Evolutionary conservation across 306 rosid species (phyloP).

Genomic region (Canavalia gladiata): DNA sequence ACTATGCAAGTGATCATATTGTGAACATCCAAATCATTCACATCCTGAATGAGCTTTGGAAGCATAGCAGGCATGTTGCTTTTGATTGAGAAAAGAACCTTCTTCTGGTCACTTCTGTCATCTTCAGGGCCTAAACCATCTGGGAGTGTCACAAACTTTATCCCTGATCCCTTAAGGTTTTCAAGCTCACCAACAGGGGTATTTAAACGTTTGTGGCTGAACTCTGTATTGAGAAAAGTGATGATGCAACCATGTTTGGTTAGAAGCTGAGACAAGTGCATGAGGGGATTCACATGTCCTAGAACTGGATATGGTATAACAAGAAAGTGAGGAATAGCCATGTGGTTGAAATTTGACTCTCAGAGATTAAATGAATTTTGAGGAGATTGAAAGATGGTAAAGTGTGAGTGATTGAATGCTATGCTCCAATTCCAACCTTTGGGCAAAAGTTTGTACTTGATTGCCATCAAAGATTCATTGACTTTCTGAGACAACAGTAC

Average conservation of each 20-base stretch:
- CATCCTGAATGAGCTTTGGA: conserved; percentile 55
- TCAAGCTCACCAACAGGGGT: background rate
- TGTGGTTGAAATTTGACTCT: background rate
- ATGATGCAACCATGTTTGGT: conserved; percentile 51
- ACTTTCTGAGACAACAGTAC: background rate
- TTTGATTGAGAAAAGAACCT: conserved; percentile 3
- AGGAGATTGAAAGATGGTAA: background rate
- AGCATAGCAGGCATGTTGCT: conserved; percentile 51
- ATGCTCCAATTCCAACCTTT: background rate
- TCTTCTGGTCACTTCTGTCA: conserved; percentile 43
- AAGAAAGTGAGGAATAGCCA: conserved; percentile 55
- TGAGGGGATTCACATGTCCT: conserved; percentile 63
- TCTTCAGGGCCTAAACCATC: conserved; percentile 55
- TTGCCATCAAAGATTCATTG: conserved; percentile 6
- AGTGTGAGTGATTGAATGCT: background rate
- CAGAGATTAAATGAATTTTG: background rate
- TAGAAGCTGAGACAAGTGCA: conserved; percentile 47
- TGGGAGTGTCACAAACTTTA: conserved; percentile 47
- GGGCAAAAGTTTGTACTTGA: background rate
- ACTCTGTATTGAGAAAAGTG: conserved; percentile 55
- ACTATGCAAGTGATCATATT: conserved; percentile 48
- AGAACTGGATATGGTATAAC: conserved; percentile 52
- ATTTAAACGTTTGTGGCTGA: conserved; percentile 36
- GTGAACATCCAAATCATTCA: conserved; percentile 32
- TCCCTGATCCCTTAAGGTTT: conserved; percentile 7